Conservation (phyloP, 2,329 filamentous ascomycete genomes). For the Emergomyces africanus region DNA sequence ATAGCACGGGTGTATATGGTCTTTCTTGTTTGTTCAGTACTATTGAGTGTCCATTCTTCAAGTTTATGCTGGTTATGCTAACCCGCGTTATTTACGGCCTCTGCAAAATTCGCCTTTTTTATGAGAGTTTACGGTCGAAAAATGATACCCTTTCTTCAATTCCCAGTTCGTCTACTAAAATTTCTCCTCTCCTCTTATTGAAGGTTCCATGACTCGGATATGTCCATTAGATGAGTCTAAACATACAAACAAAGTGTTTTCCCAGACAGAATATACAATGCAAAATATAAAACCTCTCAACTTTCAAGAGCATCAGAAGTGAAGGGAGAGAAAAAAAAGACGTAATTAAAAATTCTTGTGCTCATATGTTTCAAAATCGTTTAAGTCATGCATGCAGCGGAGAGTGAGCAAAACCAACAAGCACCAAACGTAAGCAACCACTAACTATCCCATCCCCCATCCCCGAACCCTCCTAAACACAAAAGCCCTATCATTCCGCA, state of each 20-base stretch:
- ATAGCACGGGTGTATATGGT: background rate
- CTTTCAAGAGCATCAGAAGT: background rate
- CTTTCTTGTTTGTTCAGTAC: too few species aligned
- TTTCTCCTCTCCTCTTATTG: background rate
- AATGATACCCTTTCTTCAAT: background rate
- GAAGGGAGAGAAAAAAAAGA: background rate
- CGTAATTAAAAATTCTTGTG: background rate
- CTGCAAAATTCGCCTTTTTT: background rate
- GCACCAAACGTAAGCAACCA: background rate
- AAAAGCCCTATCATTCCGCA: conserved; percentile 49
- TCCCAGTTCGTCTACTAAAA: background rate
- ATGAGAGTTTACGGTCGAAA: background rate
- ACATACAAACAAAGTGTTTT: background rate
- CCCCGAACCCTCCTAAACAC: conserved; percentile 51
- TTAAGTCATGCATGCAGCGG: background rate
- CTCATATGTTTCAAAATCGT: too few species aligned
- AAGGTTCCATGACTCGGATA: too few species aligned
- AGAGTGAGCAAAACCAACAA: background rate
- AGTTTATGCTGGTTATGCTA: background rate
- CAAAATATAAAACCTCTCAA: background rate
- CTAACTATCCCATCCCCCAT: conserved; percentile 34
- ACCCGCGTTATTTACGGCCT: background rate
- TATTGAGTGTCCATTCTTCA: background rate
- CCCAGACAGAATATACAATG: background rate
- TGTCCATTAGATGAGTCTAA: background rate